phyloP scores from a whole-genome alignment of 208 protist genomes.

The Polymyxa betae region DNA sequence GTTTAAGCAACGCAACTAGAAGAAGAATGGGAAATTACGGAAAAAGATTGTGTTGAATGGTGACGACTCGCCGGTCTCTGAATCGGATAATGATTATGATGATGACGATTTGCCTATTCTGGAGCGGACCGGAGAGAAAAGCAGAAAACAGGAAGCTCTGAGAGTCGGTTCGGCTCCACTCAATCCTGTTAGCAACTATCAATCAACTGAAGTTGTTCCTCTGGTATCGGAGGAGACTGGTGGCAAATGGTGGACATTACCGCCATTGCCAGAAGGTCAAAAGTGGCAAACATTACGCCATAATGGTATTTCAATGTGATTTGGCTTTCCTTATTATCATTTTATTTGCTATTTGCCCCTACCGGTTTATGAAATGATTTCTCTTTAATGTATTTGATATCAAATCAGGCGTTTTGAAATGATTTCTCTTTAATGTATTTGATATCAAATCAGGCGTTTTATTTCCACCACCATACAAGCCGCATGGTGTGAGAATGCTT shows the following conservation, averaged over 20 bases:
- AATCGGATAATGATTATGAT: too few relatives aligned
- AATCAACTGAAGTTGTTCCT: background rate
- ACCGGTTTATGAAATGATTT: slow-evolving; percentile 85
- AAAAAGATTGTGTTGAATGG: too few relatives aligned
- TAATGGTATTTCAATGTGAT: background rate
- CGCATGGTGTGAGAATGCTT: slow-evolving; percentile 89
- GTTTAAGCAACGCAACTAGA: too few relatives aligned
- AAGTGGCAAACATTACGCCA: slow-evolving; percentile 12
- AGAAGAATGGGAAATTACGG: too few relatives aligned
- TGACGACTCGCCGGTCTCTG: too few relatives aligned
- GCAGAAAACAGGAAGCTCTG: background rate
- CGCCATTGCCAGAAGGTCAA: slow-evolving; percentile 6
- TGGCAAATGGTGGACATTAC: background rate
- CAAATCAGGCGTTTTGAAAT: slow-evolving; percentile 74
- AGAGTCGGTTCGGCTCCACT: background rate
- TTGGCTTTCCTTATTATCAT: too few relatives aligned
- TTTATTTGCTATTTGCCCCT: too few relatives aligned
- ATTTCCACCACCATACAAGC: slow-evolving; percentile 92
- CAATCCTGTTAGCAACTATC: background rate
- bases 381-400: too few relatives aligned
- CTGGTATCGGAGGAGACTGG: background rate
- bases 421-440: slow-evolving; percentile 88
- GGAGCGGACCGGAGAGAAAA: background rate
- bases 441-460: slow-evolving; percentile 95
- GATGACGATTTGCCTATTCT: background rate